Evolutionary conservation across 2,329 filamentous ascomycete species (phyloP).

Genomic region (Colletotrichum incanum): DNA sequence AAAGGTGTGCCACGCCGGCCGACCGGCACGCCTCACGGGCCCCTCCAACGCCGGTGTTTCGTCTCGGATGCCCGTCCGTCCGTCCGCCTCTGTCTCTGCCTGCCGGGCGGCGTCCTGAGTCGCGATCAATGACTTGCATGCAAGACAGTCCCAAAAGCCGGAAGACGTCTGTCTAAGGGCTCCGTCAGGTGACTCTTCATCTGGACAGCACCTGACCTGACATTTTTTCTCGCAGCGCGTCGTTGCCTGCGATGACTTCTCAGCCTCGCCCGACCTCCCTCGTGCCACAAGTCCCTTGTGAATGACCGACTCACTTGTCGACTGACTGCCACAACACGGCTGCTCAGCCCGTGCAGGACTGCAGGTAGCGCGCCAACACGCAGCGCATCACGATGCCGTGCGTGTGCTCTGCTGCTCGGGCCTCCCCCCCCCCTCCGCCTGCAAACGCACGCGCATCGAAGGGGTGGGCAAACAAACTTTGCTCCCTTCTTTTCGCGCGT

Average conservation of each 20-base stretch:
- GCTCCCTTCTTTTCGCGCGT: neutral
- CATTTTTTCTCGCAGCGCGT: neutral
- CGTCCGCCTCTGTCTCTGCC: neutral
- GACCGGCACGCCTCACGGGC: neutral
- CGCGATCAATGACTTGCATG: neutral
- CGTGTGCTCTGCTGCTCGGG: neutral
- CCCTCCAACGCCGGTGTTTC: slow-evolving; percentile 26
- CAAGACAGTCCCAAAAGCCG: neutral
- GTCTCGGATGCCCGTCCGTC: slow-evolving; percentile 23
- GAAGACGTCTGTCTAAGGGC: neutral
- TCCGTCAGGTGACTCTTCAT: neutral
- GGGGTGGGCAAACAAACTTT: neutral
- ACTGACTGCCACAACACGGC: neutral
- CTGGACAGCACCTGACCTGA: neutral
- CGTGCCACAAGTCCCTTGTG: neutral
- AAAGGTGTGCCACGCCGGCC: neutral
- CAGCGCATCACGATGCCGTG: neutral
- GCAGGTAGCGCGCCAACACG: neutral
- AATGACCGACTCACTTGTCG: neutral
- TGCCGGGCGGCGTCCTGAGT: neutral
- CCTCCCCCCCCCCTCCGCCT: neutral
- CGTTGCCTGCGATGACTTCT: neutral
- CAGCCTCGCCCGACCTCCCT: neutral
- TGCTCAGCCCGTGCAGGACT: neutral
- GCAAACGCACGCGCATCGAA: neutral